Percentiles rank a stretch among this genome's conserved stretches.
phyloP scores from a whole-genome alignment of 2,329 filamentous ascomycete species.

The Coniochaeta sp. region DNA sequence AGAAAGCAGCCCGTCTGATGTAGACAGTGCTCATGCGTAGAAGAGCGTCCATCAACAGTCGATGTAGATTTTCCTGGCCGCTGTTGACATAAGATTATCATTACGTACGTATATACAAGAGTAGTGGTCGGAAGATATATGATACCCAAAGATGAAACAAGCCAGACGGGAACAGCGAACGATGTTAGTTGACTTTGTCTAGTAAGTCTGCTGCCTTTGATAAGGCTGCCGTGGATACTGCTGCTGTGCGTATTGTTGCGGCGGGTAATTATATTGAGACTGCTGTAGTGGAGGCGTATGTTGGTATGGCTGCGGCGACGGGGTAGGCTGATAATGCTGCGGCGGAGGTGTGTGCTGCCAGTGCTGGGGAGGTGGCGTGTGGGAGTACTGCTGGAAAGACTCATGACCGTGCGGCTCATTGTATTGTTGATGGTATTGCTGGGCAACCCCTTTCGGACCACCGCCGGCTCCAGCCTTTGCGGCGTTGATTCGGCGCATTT shows the following conservation, averaged over 20 bases:
- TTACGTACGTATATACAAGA: background rate
- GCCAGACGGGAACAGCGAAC: background rate
- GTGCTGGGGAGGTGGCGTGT: background rate
- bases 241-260: background rate
- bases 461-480: slow-evolving; percentile 5
- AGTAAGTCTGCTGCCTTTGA: background rate
- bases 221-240: background rate
- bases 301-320: background rate
- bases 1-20: no score
- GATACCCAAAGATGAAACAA: background rate
- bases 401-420: background rate
- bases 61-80: background rate
- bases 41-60: background rate
- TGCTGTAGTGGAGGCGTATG: background rate
- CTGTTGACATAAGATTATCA: background rate
- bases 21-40: no score
- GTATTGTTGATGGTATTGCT: background rate
- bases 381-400: background rate
- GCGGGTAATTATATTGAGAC: background rate
- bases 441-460: background rate
- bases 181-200: background rate
- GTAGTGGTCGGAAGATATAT: background rate
- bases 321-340: background rate
- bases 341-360: background rate
- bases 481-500: slow-evolving; percentile 11